Conservation (phyloP, 257 asterid genomes). For the Anisodus acutangulus region DNA sequence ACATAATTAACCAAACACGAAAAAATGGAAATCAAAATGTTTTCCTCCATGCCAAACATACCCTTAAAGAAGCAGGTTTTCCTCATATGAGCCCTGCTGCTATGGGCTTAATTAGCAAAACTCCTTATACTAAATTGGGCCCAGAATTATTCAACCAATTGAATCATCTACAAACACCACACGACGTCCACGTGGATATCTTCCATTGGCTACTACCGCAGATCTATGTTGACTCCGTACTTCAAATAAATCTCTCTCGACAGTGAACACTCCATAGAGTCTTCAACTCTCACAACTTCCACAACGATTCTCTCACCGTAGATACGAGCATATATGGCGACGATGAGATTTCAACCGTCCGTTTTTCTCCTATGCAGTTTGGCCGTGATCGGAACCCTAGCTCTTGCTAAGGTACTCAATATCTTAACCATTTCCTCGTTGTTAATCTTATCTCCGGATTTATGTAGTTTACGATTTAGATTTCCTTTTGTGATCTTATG, state of each 20-base stretch:
- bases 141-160: neutral
- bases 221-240: neutral
- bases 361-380: slow-evolving; percentile 38
- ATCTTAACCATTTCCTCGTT: neutral
- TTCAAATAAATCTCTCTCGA: neutral
- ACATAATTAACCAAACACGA: too few relatives aligned
- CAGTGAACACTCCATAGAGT: neutral
- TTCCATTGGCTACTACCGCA: neutral
- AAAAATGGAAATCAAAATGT: neutral
- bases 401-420: slow-evolving; percentile 51
- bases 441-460: neutral
- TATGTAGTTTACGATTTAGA: neutral
- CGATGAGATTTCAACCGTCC: slow-evolving; percentile 41
- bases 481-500: neutral
- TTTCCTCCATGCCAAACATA: neutral
- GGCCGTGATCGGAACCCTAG: slow-evolving; percentile 44
- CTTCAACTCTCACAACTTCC: neutral
- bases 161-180: neutral
- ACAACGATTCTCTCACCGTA: slow-evolving; percentile 10
- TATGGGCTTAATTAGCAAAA: neutral
- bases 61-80: neutral
- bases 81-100: neutral
- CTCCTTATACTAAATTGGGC: neutral
- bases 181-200: neutral
- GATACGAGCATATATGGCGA: slow-evolving; percentile 24